Base-by-base conservation (phyloP, 495 filamentous ascomycete genomes). In the Aeminium ludgeri region DNA sequence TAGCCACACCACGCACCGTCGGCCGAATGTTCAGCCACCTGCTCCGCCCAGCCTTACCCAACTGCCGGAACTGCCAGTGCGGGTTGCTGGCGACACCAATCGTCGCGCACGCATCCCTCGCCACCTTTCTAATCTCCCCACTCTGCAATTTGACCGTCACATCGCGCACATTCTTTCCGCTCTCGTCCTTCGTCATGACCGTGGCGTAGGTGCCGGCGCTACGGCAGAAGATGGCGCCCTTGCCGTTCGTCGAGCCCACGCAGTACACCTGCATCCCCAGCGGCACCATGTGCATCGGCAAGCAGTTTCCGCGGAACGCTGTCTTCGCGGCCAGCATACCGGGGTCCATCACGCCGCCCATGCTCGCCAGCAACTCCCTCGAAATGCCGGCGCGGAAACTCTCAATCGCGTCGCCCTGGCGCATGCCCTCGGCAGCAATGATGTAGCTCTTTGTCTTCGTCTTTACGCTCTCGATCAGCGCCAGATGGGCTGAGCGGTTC, bases 281-380 rank as follows among this genome's bases (percentile, higher is more conserved):
- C 0, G 89, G 91, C 34, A 96, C 78, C 78, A 96, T 86, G 56
- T 89, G 82, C 54, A 96, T 57, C 15, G 89, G 89, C 41, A 97
- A 54, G 61, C 89, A 97, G 53, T 97, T 97, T 16, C 89, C 89
- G 62, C 86, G 73, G 70, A 84, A 85, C 3, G 83, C 83, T 23
- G 91, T 97, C 64, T 80, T 86, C 7, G 89, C 80, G 4, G 89
- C 91, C 34, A 97, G 59, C 55, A 97, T 82, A 74, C 89, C 91
- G 15, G 86, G 85, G 66, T 96, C 89, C 18, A 89, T 68, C 20
- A 73, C 64, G 23, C 89, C 86, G 29, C 89, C 89, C 84, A 96
- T 91, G 54, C 76, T 83, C 13, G 76, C 72, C 59, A 94, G 67
- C 38, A 97, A 59, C 31, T 86, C 76, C 30, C 75, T 63, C 10